Evolutionary conservation across 805 yeast genomes (phyloP), one percentile per base, ranked within the genome.

Genomic region (Teunomyces kruisii): DNA sequence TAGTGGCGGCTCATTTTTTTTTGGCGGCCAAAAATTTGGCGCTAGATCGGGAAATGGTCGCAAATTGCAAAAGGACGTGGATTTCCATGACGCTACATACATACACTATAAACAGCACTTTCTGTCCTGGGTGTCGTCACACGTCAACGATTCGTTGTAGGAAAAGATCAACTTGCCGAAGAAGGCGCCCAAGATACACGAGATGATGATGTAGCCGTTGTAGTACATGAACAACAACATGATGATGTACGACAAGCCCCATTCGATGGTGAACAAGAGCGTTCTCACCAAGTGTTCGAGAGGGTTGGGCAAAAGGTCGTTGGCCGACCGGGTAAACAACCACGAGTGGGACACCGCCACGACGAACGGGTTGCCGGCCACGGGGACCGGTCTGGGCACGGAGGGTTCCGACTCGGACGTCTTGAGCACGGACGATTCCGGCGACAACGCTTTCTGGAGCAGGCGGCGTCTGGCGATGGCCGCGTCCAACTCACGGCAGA

Each of bases 221-320:
- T 80, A 84, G 68, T 83, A 83, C 89, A 84, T 84, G 68, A 83
- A 83, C 54, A 84, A 65, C 68, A 84, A 72, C 86, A 83, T 84
- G 56, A 84, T 77, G 41, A 84, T 61, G 61, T 83, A 84, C 3
- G 83, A 77, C 12, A 78, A 72, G 2, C 84, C 84, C 80, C 85
- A 81, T 58, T 83, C 83, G 22, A 80, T 56, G 1, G 81, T 75
- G 59, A 76, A 83, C 29, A 83, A 52, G 2, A 68, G 41, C 0
- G 79, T 65, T 47, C 84, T 72, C 12, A 77, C 53, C 3, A 78
- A 8, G 55, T 83, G 88, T 51, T 80, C 81, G n/a, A 65, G 40
- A 1, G 75, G 48, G 9, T 64, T 62, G 3, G 85, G 83, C 26
- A 65, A 64, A 7, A 56, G 36, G 2, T 35, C 46, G 10, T 39